phyloP scores from a whole-genome alignment of 2,329 filamentous ascomycete species.

The Diplodia mutila region DNA sequence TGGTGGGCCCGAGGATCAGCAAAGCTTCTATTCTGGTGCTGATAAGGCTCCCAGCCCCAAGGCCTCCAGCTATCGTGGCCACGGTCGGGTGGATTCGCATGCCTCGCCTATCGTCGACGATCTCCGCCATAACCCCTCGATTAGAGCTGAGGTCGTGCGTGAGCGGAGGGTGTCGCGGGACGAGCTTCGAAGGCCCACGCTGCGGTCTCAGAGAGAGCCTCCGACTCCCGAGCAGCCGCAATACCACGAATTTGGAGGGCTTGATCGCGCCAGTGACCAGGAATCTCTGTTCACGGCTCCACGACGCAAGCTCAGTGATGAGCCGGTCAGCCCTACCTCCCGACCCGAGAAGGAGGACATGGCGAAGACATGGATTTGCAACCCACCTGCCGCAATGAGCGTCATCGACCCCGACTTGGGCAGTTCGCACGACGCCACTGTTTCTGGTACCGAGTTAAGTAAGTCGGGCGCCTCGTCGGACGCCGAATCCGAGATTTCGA shows the following conservation, averaged over 20 bases:
- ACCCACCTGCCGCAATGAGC: background rate
- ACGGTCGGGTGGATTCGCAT: background rate
- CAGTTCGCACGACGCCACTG: background rate
- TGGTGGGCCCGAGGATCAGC: background rate
- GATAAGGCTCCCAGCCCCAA: conserved; percentile 5
- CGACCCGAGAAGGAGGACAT: background rate
- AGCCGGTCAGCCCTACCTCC: background rate
- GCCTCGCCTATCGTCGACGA: background rate
- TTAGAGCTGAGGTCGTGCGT: conserved; percentile 4
- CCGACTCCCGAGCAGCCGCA: background rate
- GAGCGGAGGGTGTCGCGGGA: background rate
- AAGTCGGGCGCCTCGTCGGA: conserved; percentile 1
- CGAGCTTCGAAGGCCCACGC: background rate
- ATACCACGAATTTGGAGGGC: background rate
- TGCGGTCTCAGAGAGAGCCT: background rate
- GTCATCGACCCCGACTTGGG: background rate
- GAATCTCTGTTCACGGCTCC: background rate
- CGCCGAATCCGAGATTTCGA: conserved; percentile 3
- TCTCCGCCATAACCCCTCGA: background rate
- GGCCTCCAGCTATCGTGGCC: background rate
- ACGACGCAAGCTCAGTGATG: background rate
- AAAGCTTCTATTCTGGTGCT: background rate
- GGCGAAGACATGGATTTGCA: background rate
- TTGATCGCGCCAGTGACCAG: background rate
- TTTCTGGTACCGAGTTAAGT: background rate